Evolutionary conservation across 352 stramenopile genomes (phyloP).

Genomic region (Phytophthora nicotianae): DNA sequence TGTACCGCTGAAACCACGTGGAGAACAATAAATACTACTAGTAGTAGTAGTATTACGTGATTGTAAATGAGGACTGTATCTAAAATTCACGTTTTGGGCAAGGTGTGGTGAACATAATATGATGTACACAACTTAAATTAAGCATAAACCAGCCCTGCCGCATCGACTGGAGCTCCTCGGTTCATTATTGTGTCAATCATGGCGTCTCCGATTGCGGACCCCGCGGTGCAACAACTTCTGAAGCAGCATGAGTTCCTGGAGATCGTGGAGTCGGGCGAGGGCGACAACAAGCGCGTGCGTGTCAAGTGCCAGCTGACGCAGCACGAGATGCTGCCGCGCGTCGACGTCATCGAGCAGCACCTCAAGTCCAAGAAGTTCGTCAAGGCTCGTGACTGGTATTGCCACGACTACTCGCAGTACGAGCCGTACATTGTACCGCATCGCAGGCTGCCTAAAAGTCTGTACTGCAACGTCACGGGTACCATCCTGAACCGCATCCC

Average conservation of each 20-base stretch:
- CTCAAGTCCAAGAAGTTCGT: conserved; percentile 81
- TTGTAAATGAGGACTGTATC: no score
- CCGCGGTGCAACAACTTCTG: conserved; percentile 49
- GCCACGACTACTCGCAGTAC: conserved; percentile 91
- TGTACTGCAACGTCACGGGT: conserved; percentile 91
- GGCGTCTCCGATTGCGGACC: conserved; percentile 32
- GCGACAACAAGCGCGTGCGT: conserved; percentile 53
- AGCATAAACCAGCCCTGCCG: conserved; percentile 6
- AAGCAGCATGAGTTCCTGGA: conserved; percentile 59
- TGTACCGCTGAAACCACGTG: no score
- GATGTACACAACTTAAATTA: neutral
- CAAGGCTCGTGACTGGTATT: conserved; percentile 89
- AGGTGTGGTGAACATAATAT: conserved; percentile 1
- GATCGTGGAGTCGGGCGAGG: conserved; percentile 50
- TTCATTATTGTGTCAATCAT: conserved; percentile 16
- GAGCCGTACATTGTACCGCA: conserved; percentile 90
- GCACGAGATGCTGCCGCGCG: conserved; percentile 78
- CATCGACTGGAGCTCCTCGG: conserved; percentile 34
- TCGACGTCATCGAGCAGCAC: conserved; percentile 66
- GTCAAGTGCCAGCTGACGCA: conserved; percentile 75
- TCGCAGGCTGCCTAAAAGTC: conserved; percentile 76
- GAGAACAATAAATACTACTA: no score
- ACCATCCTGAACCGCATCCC: conserved; percentile 91
- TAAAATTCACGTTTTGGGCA: no score
- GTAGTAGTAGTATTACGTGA: no score